Conservation (phyloP, 2,329 filamentous ascomycete species). For the Aureobasidium sp. region DNA sequence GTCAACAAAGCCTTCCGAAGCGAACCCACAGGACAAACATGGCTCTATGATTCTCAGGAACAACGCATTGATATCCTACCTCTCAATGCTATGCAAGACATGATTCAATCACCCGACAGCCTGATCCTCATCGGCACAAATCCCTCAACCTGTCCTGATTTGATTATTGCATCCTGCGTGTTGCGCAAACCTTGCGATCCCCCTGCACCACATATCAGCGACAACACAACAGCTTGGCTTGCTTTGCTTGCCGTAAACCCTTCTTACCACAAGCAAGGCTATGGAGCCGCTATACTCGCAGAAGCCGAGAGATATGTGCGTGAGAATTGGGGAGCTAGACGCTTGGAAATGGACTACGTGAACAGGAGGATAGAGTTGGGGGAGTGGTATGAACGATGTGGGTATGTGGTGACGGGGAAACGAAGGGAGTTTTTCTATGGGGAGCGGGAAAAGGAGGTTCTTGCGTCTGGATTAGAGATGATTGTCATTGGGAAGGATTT, state of each 20-base stretch:
- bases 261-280: neutral
- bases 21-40: neutral
- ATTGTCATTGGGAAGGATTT: neutral
- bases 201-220: neutral
- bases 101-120: neutral
- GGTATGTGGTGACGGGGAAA: neutral
- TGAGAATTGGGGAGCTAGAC: neutral
- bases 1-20: neutral
- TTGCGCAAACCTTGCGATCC: neutral
- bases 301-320: neutral
- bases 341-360: neutral
- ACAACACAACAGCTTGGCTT: neutral
- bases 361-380: neutral
- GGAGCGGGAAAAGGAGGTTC: neutral
- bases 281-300: neutral
- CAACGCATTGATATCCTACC: neutral
- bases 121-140: neutral
- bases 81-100: no score
- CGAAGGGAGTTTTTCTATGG: neutral
- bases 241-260: neutral
- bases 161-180: neutral
- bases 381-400: neutral
- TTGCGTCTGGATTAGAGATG: neutral
- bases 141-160: accelerated
- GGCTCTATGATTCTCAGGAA: neutral